Evolutionary conservation across 73 alveolate genomes (phyloP), one percentile per base, ranked within the genome.

Genomic region (Strombidium stylifer): DNA sequence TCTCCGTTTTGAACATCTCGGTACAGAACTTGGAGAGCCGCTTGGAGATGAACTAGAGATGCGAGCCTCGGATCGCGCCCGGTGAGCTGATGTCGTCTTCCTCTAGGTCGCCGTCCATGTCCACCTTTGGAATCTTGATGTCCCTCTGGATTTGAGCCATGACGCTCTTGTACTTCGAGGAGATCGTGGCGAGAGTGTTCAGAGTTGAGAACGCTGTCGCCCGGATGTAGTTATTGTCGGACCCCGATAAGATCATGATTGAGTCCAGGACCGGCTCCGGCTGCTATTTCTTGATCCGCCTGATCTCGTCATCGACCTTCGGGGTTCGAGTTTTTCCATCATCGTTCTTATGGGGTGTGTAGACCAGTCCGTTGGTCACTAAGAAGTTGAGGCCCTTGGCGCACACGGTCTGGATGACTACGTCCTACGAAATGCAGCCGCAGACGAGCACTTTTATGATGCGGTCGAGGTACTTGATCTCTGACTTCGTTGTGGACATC

Each of bases 161-260:
- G 0, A 79, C 79, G 10, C 57, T 56, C 35, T 68, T 21, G 25
- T 48, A 53, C 14, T 42, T 10, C 2, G 84, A 69, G 31, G 84
- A 82, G 47, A 69, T 69, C 14, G 90, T 79, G 0, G 84, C 56
- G 0, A 79, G 56, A 26, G 90, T 79, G 24, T 70, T 44, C 11
- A 79, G 37, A 6, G 90, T 79, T 0, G 84, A 69, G 37, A 79
- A 79, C 0, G 90, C 90, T 58, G 84, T 27, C 0, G 90, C 69
- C 23, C 90, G 36, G 7, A 79, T 60, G 20, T 69, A 54, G 40
- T 58, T 69, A 19, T 73, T 48, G 5, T 50, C 50, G 8, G 80
- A 53, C 25, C 75, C 73, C 4, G 90, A 69, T 41, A 79, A 46
- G 21, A 45, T 45, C 90, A 79, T 79, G 8, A 79, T 21, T 0